Evolutionary conservation across 2,329 filamentous ascomycete species (phyloP).

Genomic region (Pyricularia sp.): DNA sequence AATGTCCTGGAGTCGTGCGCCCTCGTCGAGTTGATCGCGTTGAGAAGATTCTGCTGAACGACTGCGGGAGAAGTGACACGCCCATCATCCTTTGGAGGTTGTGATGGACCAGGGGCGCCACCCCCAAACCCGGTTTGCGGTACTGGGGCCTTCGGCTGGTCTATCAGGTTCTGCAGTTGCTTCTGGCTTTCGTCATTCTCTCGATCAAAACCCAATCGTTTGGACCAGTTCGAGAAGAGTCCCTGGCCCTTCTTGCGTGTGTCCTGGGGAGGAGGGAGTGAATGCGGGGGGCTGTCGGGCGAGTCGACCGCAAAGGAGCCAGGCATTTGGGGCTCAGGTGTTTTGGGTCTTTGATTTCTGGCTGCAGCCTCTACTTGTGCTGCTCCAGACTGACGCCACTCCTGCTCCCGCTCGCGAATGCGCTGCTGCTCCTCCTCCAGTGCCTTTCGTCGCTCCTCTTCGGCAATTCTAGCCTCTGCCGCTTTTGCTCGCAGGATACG

Average conservation of each 20-base stretch:
- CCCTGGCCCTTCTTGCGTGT: constrained; percentile 32
- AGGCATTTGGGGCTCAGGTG: constrained; percentile 53
- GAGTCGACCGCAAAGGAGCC: constrained; percentile 60
- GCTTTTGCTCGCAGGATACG: constrained; percentile 84
- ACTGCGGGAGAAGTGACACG: constrained; percentile 51
- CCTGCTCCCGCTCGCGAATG: constrained; percentile 46
- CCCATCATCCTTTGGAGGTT: constrained; percentile 30
- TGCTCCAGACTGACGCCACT: constrained; percentile 35
- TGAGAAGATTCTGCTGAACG: constrained; percentile 62
- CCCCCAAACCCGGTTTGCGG: constrained; percentile 1
- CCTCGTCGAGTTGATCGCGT: constrained; percentile 70
- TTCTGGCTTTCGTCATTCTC: constrained; percentile 31
- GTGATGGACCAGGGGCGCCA: background rate
- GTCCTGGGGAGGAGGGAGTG: constrained; percentile 20
- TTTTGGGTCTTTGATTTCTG: constrained; percentile 24
- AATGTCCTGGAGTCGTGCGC: constrained; percentile 64
- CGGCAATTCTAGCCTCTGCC: constrained; percentile 77
- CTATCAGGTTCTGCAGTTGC: constrained; percentile 34
- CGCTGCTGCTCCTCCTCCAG: constrained; percentile 63
- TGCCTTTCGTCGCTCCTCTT: constrained; percentile 68
- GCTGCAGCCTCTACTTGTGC: constrained; percentile 25
- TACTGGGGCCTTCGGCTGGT: constrained; percentile 14
- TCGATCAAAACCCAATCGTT: constrained; percentile 58
- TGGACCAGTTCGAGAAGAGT: constrained; percentile 60
- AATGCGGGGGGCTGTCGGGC: constrained; percentile 35